A percentile compares a stretch with the other conserved stretches of the same genome.
Conservation (phyloP, 306 rosid species). For the Castanopsis chinensis region DNA sequence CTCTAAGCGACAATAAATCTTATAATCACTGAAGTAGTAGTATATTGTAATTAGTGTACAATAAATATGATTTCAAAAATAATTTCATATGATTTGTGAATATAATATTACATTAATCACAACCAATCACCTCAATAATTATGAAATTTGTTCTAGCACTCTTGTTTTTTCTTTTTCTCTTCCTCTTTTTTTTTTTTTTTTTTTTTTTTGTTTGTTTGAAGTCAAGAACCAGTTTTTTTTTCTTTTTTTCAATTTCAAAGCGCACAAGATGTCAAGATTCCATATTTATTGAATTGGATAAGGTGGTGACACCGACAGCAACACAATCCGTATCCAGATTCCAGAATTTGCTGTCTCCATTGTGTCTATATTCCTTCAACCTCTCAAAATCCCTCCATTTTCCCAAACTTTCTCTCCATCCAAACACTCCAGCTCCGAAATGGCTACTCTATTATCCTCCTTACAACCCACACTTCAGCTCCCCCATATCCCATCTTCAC, state of each 20-base stretch:
- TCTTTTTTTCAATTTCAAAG: too few species aligned
- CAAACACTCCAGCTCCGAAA: slow-evolving; percentile 2
- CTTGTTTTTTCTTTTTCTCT: too few species aligned
- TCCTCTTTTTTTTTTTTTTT: too few species aligned
- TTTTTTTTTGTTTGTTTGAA: too few species aligned
- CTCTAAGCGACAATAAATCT: too few species aligned
- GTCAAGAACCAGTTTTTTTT: too few species aligned
- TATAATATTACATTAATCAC: too few species aligned
- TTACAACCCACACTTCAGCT: slow-evolving; percentile 30
- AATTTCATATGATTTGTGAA: too few species aligned
- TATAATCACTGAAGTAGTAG: fast-evolving
- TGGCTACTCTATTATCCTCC: slow-evolving; percentile 38
- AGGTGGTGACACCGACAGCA: background rate
- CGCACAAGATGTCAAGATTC: too few species aligned
- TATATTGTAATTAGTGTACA: too few species aligned
- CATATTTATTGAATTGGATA: too few species aligned
- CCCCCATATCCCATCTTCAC: background rate
- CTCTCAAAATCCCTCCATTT: background rate
- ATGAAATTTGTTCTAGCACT: too few species aligned
- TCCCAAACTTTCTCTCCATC: background rate
- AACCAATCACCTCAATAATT: fast-evolving
- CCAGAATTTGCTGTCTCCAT: background rate
- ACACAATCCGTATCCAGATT: background rate
- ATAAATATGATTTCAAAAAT: fast-evolving
- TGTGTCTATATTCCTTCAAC: background rate